A percentile compares a stretch with the other conserved stretches of the same genome.
phyloP scores from a whole-genome alignment of 169 alveolate genomes.

The Plasmodium knowlesi region DNA sequence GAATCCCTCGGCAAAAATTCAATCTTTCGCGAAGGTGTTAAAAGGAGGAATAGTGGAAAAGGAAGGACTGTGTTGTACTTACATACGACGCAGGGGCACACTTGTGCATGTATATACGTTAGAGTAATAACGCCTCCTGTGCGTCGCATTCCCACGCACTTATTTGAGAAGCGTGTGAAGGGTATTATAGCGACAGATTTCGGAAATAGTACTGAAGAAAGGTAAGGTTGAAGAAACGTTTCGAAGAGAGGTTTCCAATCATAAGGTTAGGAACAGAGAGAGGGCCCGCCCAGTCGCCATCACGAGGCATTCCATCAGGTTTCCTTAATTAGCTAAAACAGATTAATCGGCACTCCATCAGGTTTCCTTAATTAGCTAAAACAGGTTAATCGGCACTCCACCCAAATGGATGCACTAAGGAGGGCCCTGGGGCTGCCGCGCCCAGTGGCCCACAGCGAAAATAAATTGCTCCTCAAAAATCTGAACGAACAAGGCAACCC shows the following conservation, averaged over 20 bases:
- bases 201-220: neutral
- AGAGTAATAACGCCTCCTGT: neutral
- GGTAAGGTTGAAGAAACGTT: neutral
- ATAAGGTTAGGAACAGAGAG: neutral
- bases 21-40: neutral
- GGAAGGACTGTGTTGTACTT: neutral
- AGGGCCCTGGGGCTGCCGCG: slow-evolving; percentile 31
- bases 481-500: slow-evolving; percentile 13
- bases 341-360: too few relatives aligned
- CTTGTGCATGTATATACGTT: neutral
- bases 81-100: neutral
- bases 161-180: neutral
- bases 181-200: neutral
- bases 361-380: neutral
- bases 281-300: neutral
- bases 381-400: neutral
- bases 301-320: neutral
- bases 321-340: neutral
- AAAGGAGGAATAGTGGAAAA: neutral
- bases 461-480: slow-evolving; percentile 17
- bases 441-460: slow-evolving; percentile 15
- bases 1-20: neutral
- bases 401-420: slow-evolving; percentile 15
- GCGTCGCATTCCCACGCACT: neutral
- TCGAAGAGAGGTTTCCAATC: neutral